A percentile compares a stretch with the other conserved stretches of the same genome.
Evolutionary conservation across 2,329 filamentous ascomycete species (phyloP).

Genomic region (Neonectria sp.): DNA sequence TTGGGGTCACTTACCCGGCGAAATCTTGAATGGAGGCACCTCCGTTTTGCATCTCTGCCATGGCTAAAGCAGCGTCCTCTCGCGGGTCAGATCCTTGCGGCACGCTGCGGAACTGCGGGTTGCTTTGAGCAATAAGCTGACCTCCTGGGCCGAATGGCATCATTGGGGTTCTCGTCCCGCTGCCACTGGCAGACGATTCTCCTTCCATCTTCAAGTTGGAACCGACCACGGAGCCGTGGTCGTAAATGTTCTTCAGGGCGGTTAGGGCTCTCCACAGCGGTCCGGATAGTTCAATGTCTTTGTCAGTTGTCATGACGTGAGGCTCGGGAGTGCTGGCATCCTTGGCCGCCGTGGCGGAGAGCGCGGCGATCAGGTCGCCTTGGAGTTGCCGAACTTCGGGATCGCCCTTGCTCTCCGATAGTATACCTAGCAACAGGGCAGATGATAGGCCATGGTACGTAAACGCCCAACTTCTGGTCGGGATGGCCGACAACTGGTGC

Average conservation of each 20-base stretch:
- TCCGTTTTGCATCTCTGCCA: slow-evolving; percentile 76
- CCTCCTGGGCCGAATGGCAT: slow-evolving; percentile 45
- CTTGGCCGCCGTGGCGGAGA: slow-evolving; percentile 76
- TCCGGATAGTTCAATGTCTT: slow-evolving; percentile 74
- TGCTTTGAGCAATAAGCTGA: slow-evolving; percentile 42
- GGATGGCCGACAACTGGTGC: slow-evolving; percentile 77
- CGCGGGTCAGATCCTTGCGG: slow-evolving; percentile 64
- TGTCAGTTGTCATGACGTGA: slow-evolving; percentile 69
- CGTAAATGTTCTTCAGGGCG: slow-evolving; percentile 76
- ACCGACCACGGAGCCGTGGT: slow-evolving; percentile 72
- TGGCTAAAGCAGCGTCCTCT: slow-evolving; percentile 74
- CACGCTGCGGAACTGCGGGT: slow-evolving; percentile 46
- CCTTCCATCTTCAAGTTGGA: slow-evolving; percentile 65
- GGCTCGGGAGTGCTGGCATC: slow-evolving; percentile 69
- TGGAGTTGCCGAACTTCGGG: slow-evolving; percentile 75
- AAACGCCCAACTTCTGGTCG: slow-evolving; percentile 77
- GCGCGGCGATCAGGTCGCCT: slow-evolving; percentile 74
- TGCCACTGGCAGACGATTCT: slow-evolving; percentile 61
- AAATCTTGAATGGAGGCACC: slow-evolving; percentile 64
- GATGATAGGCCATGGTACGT: slow-evolving; percentile 78
- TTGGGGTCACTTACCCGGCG: slow-evolving; percentile 51
- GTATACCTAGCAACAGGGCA: slow-evolving; percentile 73
- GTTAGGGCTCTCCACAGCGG: slow-evolving; percentile 73
- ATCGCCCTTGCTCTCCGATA: slow-evolving; percentile 75
- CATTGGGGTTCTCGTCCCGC: slow-evolving; percentile 62